Evolutionary conservation across 2,329 filamentous ascomycete genomes (phyloP), one percentile per base, ranked within the genome.

Genomic region (Colletotrichum magnum): DNA sequence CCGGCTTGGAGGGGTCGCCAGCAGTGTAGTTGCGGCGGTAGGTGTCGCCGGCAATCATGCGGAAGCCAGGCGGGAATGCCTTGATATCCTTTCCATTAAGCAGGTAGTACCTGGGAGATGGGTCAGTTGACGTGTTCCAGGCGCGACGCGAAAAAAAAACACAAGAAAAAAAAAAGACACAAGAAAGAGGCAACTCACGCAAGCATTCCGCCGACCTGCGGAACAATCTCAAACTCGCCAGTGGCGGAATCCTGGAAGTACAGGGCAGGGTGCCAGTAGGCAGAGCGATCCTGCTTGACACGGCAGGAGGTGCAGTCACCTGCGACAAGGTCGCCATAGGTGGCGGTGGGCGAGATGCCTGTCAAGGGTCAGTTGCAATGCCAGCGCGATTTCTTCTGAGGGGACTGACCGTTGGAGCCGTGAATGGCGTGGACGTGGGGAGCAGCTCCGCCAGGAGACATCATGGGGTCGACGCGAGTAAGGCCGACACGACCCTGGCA

Each of bases 201-300:
- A 77, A 97, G 89, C 89, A 97, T 94, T 72, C 94, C 94, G 71
- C 94, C 94, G 58, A 92, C 88, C 78, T 96, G 90, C 1, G 87
- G 80, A 53, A 97, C 93, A 65, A 93, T 79, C 74, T 93, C 88
- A 58, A 89, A 89, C 64, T 89, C 84, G 66, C 92, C 89, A 73
- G 93, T 92, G 13, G 81, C 76, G 5, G 77, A 77, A 75, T 94
- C 88, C 77, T 90, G 80, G 79, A 97, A 97, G 83, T 95, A 95
- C 72, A 97, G 77, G 2, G 88, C 82, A 1, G 94, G 94, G 60
- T 90, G 89, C 93, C 94, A 97, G 83, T 97, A 97, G 39, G 90
- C 90, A n/a, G 94, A 97, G 82, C 90, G 92, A 81, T 97, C 94
- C 81, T 95, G 86, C 45, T 85, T 89, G 50, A 97, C 92, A 64